A percentile compares a stretch with the other conserved stretches of the same genome.
Conservation (phyloP, 108 stramenopile genomes). For the Asterionellopsis glacialis region DNA sequence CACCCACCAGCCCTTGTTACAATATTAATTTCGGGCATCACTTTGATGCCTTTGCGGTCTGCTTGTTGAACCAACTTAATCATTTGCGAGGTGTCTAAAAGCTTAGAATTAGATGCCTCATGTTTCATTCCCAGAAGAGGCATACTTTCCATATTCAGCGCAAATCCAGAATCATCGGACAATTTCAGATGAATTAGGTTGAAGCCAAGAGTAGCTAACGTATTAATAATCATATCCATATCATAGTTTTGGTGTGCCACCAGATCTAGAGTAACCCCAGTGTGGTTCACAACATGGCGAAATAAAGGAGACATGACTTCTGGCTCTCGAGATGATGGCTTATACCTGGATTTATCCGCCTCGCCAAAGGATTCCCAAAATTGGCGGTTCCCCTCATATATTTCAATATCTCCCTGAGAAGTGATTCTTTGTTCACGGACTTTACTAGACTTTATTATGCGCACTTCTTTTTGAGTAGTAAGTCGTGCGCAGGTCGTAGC, state of each 20-base stretch:
- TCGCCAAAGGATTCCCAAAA: slow-evolving; percentile 5
- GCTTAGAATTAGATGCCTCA: too few species aligned
- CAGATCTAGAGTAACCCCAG: slow-evolving; percentile 22
- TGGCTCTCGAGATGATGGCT: too few species aligned
- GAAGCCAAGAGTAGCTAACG: slow-evolving; percentile 14
- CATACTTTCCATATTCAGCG: slow-evolving; percentile 2
- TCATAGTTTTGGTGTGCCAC: neutral
- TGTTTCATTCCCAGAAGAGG: too few species aligned
- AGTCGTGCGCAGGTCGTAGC: neutral
- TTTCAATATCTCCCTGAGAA: too few species aligned
- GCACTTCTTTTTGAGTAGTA: neutral
- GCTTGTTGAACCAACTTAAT: slow-evolving; percentile 7
- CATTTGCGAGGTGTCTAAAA: neutral
- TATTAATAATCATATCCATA: slow-evolving; percentile 1
- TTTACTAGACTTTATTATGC: neutral
- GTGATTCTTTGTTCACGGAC: neutral
- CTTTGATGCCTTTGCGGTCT: slow-evolving; percentile 6
- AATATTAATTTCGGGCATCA: slow-evolving; percentile 35
- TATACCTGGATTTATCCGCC: too few species aligned
- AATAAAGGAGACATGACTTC: neutral
- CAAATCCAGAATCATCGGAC: slow-evolving; percentile 17
- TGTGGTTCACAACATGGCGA: neutral
- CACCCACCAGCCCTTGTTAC: slow-evolving; percentile 21
- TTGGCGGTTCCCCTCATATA: too few species aligned
- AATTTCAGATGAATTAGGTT: slow-evolving; percentile 26